A percentile compares a stretch with the other conserved stretches of the same genome.
phyloP scores from a whole-genome alignment of 1,284 basidiomycete genomes.

The Cerioporus squamosus region DNA sequence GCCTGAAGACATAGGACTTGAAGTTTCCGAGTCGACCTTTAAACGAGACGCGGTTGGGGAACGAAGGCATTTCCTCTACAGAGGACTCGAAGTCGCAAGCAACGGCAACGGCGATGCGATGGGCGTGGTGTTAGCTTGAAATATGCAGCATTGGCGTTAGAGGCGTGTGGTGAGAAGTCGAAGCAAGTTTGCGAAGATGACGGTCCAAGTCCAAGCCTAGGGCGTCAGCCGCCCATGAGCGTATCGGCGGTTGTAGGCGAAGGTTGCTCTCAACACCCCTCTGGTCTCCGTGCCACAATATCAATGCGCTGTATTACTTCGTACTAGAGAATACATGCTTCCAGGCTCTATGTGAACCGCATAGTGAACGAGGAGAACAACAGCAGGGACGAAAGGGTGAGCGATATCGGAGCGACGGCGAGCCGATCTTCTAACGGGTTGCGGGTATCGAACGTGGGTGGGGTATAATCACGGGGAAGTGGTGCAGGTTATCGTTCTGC shows the following conservation, averaged over 20 bases:
- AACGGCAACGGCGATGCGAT: slow-evolving; percentile 1
- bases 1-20: slow-evolving; percentile 36
- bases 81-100: not conserved
- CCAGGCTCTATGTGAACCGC: not conserved
- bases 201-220: not conserved
- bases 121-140: slow-evolving; percentile 17
- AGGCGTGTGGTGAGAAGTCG: not conserved
- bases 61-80: slow-evolving; percentile 15
- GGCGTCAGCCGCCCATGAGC: not conserved
- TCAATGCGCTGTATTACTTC: no score
- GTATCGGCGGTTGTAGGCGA: not conserved
- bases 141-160: slow-evolving; percentile 7
- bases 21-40: slow-evolving; percentile 3
- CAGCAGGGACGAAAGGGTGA: not conserved
- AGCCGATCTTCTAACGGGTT: not conserved
- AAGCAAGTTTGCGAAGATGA: not conserved
- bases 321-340: no score
- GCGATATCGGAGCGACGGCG: not conserved
- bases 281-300: no score
- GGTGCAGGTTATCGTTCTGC: slow-evolving; percentile 20
- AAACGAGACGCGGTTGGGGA: slow-evolving; percentile 13
- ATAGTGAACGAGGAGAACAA: not conserved
- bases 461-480: slow-evolving; percentile 13
- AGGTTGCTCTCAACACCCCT: no score
- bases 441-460: slow-evolving; percentile 15